Base-by-base conservation (phyloP, 1,284 basidiomycete genomes). In the Taiwanofungus camphoratus region DNA sequence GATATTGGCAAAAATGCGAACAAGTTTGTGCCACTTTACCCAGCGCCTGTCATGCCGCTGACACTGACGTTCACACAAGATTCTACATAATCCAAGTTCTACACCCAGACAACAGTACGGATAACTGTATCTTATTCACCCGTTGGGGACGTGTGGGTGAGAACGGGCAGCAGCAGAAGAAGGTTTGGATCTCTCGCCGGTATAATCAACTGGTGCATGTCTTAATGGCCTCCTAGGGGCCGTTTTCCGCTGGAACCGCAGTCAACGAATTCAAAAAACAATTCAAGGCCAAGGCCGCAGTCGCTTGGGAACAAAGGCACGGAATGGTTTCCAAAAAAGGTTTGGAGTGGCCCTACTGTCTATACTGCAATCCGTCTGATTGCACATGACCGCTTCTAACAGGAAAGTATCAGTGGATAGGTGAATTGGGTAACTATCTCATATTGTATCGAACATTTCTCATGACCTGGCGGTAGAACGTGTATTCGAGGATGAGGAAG, bases 121-220 rank as follows among this genome's bases (percentile, higher is more conserved):
- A 52, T 7, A 50, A 58, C 13, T 72, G 64, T 45, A 45, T 61
- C 2, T 60, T 82, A 13, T 78, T 67, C 56, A 77, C 75, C 20
- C 72, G 77, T 21, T 82, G 79, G 78, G 79, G 77, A 5, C 70
- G 79, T 18, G 77, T 80, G 9, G 79, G 79, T 20, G 77, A 79
- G 53, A 56, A 52, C 16, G 79, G 79, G 1, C 64, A 70, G 51
- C 63, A 54, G 15, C 72, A 77, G 56, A 50, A 53, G 40, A 81
- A 79, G 66, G 78, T 77, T 36, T 16, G 24, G 23, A 27, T 15
- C 19, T n/a, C n/a, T n/a, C n/a, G n/a, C n/a, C 8, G 7, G 26
- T 27, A 13, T 8, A 27, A 8, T 27, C 26, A 8, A 27, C 26
- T 27, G 13, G 8, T 8, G 26, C 26, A 27, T 27, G 13, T 27